phyloP scores from a whole-genome alignment of 2,329 filamentous ascomycete species.

The Chaetomiaceae sp. region DNA sequence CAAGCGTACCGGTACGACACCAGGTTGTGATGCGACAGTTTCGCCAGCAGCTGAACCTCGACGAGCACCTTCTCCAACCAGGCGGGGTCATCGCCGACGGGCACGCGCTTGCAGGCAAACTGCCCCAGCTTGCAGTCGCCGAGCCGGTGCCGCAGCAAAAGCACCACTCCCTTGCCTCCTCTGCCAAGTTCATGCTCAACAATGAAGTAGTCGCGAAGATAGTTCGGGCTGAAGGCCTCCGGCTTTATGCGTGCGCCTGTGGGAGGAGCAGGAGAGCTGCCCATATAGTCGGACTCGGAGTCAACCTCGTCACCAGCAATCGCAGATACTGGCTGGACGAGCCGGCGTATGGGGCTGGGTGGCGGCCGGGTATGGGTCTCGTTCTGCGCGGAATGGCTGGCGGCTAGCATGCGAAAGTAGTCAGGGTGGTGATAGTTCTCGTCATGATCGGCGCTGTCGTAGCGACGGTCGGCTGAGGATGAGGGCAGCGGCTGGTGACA shows the following conservation, averaged over 20 bases:
- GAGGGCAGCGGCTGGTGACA: slow-evolving; percentile 67
- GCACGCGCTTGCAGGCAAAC: slow-evolving; percentile 95
- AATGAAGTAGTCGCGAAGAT: slow-evolving; percentile 89
- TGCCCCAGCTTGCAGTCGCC: slow-evolving; percentile 83
- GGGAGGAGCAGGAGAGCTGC: slow-evolving; percentile 43
- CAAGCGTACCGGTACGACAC: slow-evolving; percentile 97
- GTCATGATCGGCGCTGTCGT: slow-evolving; percentile 39
- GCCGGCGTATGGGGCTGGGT: slow-evolving; percentile 48
- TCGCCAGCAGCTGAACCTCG: slow-evolving; percentile 88
- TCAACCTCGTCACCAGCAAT: slow-evolving; percentile 25
- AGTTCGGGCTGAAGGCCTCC: slow-evolving; percentile 83
- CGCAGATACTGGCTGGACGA: slow-evolving; percentile 42
- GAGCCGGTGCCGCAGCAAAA: slow-evolving; percentile 88
- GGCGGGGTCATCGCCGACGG: slow-evolving; percentile 86
- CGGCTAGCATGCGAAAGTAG: slow-evolving; percentile 90
- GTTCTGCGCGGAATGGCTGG: slow-evolving; percentile 38
- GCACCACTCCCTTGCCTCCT: slow-evolving; percentile 89
- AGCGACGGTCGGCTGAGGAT: slow-evolving; percentile 44
- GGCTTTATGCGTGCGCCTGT: slow-evolving; percentile 67
- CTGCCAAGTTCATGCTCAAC: slow-evolving; percentile 80
- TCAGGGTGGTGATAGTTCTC: slow-evolving; percentile 79
- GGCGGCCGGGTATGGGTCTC: slow-evolving; percentile 38
- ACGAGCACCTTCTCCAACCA: slow-evolving; percentile 93
- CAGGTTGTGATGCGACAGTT: slow-evolving; percentile 87
- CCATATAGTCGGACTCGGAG: slow-evolving; percentile 42